Conservation (phyloP, 2,329 filamentous ascomycete genomes). For the Lachnum nothofagi region DNA sequence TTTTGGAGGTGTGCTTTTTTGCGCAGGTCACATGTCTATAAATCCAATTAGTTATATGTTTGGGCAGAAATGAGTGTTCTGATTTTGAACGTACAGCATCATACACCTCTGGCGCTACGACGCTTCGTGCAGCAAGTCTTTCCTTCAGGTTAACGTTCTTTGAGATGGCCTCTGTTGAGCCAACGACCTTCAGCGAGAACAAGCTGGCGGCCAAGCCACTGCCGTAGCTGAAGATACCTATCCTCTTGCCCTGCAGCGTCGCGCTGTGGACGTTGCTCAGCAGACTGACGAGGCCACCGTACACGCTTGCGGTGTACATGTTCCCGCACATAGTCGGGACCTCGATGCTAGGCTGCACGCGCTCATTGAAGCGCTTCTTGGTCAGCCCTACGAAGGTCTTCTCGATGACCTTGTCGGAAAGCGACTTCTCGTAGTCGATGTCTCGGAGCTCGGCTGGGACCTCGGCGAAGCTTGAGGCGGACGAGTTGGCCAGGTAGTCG, state of each 20-base stretch:
- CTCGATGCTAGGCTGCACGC: constrained; percentile 67
- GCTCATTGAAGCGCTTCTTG: constrained; percentile 79
- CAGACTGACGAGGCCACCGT: constrained; percentile 49
- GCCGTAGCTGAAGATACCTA: constrained; percentile 63
- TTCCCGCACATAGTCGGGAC: constrained; percentile 70
- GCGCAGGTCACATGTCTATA: constrained; percentile 70
- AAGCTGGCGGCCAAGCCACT: constrained; percentile 65
- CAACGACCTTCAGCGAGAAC: constrained; percentile 67
- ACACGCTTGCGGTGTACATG: constrained; percentile 59
- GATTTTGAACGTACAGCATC: constrained; percentile 54
- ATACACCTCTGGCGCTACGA: constrained; percentile 66
- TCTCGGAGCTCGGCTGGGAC: constrained; percentile 72
- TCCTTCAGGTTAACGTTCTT: constrained; percentile 66
- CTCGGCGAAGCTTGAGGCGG: constrained; percentile 63
- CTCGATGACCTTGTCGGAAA: constrained; percentile 77
- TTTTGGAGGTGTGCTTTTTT: constrained; percentile 82
- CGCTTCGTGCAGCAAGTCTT: constrained; percentile 59
- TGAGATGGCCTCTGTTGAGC: constrained; percentile 62
- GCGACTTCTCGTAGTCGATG: constrained; percentile 72
- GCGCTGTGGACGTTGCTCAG: constrained; percentile 54
- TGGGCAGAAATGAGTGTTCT: constrained; percentile 12
- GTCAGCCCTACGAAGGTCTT: constrained; percentile 80
- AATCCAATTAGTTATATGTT: constrained; percentile 21
- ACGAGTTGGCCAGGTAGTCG: constrained; percentile 70
- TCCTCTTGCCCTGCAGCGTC: constrained; percentile 47